These are phyloP conservation scores for Tieghemostelium lacteum DNA, from an alignment of 78 protist genomes.

Conservation along the genomic window DNA sequence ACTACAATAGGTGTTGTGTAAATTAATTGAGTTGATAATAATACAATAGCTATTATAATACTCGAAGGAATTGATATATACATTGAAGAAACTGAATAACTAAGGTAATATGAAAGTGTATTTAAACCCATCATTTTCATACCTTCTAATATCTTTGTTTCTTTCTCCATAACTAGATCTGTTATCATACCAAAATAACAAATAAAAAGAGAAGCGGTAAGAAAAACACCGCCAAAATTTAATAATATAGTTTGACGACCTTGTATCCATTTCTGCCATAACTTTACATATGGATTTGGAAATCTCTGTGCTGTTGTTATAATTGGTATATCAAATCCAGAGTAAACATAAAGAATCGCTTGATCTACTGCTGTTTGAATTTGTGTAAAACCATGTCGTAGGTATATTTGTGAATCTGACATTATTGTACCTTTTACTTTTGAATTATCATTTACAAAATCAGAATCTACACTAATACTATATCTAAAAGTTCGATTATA, in stretches of 20 bases:
- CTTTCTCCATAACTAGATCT: conserved; percentile 49
- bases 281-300: conserved; percentile 31
- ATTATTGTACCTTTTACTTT: neutral
- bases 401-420: conserved; percentile 1
- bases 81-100: neutral
- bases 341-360: conserved; percentile 9
- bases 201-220: conserved; percentile 21
- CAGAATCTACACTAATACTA: conserved; percentile 4
- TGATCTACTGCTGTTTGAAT: conserved; percentile 30
- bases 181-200: neutral
- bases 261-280: conserved; percentile 13
- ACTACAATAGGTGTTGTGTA: conserved; percentile 3
- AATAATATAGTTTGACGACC: conserved; percentile 5
- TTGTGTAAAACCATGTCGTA: neutral
- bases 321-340: neutral
- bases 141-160: conserved; percentile 10
- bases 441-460: neutral
- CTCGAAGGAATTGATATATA: conserved; percentile 16
- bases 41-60: neutral
- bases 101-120: conserved; percentile 10
- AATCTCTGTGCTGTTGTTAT: neutral
- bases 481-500: neutral
- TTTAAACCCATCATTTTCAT: conserved; percentile 61
- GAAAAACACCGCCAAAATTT: conserved; percentile 23
- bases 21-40: neutral